phyloP scores from a whole-genome alignment of 2,329 filamentous ascomycete species.

The Macrophomina pseudophaseolina region DNA sequence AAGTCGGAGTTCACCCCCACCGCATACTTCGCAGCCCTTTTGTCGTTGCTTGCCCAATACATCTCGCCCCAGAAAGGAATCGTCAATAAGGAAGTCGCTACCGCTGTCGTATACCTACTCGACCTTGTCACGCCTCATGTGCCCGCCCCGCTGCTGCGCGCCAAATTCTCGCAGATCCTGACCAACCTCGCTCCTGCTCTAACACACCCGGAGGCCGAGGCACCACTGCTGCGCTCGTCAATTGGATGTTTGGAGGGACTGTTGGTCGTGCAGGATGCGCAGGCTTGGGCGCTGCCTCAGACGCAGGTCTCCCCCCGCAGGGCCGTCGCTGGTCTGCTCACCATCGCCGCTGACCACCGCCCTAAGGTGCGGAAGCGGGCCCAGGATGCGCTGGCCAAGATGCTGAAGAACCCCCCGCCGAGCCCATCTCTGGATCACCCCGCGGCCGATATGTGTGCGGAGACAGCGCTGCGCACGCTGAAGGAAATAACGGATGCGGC shows the following conservation, averaged over 20 bases:
- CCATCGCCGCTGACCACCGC: slow-evolving; percentile 81
- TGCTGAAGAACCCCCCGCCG: slow-evolving; percentile 84
- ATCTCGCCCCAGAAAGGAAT: slow-evolving; percentile 66
- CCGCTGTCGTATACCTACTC: slow-evolving; percentile 92
- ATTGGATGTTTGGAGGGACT: slow-evolving; percentile 95
- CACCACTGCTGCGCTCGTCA: slow-evolving; percentile 81
- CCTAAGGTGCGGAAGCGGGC: slow-evolving; percentile 95
- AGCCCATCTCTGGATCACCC: slow-evolving; percentile 94
- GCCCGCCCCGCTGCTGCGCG: slow-evolving; percentile 83
- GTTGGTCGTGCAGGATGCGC: slow-evolving; percentile 82
- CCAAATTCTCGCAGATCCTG: slow-evolving; percentile 94
- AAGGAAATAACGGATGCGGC: slow-evolving; percentile 74
- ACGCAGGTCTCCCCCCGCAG: slow-evolving; percentile 83
- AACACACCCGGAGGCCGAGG: slow-evolving; percentile 79
- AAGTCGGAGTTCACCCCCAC: slow-evolving; percentile 83
- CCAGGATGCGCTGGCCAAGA: slow-evolving; percentile 82
- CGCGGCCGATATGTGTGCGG: slow-evolving; percentile 93
- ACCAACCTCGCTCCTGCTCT: slow-evolving; percentile 83
- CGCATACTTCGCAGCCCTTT: slow-evolving; percentile 92
- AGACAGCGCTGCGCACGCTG: slow-evolving; percentile 82
- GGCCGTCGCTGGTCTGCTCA: slow-evolving; percentile 84
- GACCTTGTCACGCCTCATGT: slow-evolving; percentile 87
- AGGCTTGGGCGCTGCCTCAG: slow-evolving; percentile 85
- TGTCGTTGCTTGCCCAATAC: slow-evolving; percentile 83
- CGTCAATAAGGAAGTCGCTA: slow-evolving; percentile 80